Conservation (phyloP, 805 yeast species). For the Lachancea dasiensis region DNA sequence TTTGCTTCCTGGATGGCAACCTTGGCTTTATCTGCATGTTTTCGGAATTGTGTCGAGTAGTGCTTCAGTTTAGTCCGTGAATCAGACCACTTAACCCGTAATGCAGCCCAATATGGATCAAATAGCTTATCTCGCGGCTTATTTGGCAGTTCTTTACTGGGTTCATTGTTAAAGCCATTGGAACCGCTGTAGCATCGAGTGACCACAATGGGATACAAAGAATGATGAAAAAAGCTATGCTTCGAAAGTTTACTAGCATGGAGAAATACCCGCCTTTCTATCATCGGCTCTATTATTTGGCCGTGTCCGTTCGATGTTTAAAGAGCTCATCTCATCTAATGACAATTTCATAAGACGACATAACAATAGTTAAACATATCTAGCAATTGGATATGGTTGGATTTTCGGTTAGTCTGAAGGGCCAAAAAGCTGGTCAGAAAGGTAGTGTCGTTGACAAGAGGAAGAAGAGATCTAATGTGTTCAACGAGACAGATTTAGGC, state of each 20-base stretch:
- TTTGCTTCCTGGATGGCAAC: slow-evolving; percentile 35
- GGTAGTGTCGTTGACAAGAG: slow-evolving; percentile 10
- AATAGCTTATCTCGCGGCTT: neutral
- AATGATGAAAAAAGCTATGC: too few species aligned
- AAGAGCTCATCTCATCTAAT: too few species aligned
- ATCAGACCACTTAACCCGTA: slow-evolving; percentile 11
- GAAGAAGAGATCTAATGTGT: slow-evolving; percentile 17
- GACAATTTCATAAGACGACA: too few species aligned
- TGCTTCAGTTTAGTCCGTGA: slow-evolving; percentile 11
- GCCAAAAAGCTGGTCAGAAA: slow-evolving; percentile 13
- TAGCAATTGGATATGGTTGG: slow-evolving; percentile 16
- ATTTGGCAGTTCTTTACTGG: neutral
- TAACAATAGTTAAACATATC: too few species aligned
- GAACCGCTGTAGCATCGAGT: neutral
- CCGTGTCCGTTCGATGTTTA: too few species aligned
- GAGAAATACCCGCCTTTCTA: too few species aligned
- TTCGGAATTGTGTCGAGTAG: slow-evolving; percentile 14
- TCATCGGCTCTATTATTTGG: too few species aligned
- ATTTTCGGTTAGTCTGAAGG: slow-evolving; percentile 20
- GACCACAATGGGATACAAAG: too few species aligned
- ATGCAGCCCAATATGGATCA: slow-evolving; percentile 14
- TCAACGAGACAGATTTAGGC: slow-evolving; percentile 13
- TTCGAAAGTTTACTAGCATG: too few species aligned
- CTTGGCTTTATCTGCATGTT: slow-evolving; percentile 28
- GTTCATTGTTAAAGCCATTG: neutral